These are phyloP conservation scores for Phytophthora hybrid DNA, from an alignment of 352 stramenopile genomes.

Conservation along the genomic window DNA sequence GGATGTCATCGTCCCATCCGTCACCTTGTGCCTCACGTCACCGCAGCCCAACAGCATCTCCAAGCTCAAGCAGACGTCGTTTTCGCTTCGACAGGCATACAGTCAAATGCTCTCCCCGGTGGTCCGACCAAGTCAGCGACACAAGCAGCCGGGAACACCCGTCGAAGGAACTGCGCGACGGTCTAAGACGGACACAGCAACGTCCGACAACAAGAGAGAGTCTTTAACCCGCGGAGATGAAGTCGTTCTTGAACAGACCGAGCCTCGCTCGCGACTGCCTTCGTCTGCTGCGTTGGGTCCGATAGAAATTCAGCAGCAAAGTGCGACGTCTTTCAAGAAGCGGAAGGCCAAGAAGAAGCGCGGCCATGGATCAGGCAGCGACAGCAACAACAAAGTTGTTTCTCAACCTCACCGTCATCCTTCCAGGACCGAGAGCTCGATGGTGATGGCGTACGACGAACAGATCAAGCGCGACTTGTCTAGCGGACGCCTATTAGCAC, in stretches of 20 bases:
- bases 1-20: conserved; percentile 45
- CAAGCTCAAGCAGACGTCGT: conserved; percentile 43
- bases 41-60: conserved; percentile 46
- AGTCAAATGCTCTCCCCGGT: conserved; percentile 64
- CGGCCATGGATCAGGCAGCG: conserved; percentile 6
- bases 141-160: conserved; percentile 8
- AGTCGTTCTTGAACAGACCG: conserved; percentile 2
- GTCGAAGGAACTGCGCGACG: conserved; percentile 2
- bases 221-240: not conserved
- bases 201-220: conserved; percentile 9
- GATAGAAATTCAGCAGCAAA: conserved; percentile 24
- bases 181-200: conserved; percentile 2
- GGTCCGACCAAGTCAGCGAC: conserved; percentile 57
- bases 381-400: conserved; percentile 27
- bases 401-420: conserved; percentile 11
- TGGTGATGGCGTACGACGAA: conserved; percentile 49
- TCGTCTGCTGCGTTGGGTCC: conserved; percentile 28
- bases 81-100: conserved; percentile 61
- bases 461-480: conserved; percentile 60
- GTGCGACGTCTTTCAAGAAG: conserved; percentile 20
- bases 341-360: conserved; percentile 41
- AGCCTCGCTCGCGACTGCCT: conserved; percentile 9
- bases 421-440: conserved; percentile 44
- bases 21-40: conserved; percentile 48
- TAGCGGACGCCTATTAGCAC: conserved; percentile 52